A percentile compares a stretch with the other conserved stretches of the same genome.
phyloP scores from a whole-genome alignment of 1,284 basidiomycete genomes.

The Dichomitus squalens region DNA sequence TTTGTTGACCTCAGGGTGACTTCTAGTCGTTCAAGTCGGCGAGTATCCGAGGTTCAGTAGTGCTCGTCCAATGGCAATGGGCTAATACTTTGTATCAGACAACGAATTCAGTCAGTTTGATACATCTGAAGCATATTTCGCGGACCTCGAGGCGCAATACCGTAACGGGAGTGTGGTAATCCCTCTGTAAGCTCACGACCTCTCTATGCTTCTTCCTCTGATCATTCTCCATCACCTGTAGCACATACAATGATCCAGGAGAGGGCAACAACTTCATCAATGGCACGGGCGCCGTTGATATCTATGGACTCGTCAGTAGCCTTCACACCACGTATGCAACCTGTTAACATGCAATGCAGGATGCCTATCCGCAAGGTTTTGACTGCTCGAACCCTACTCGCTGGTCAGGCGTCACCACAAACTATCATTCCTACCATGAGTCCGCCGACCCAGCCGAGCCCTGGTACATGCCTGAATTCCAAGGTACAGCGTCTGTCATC shows the following conservation, averaged over 20 bases:
- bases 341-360: constrained; percentile 32
- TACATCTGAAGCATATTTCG: constrained; percentile 64
- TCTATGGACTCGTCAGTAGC: constrained; percentile 48
- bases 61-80: no score
- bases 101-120: constrained; percentile 72
- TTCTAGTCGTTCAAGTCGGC: constrained; percentile 71
- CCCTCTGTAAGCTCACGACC: constrained; percentile 44
- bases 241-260: constrained; percentile 72
- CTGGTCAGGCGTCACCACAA: constrained; percentile 60
- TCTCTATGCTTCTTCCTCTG: background rate
- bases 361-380: constrained; percentile 73
- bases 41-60: no score
- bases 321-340: background rate
- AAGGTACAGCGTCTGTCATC: constrained; percentile 32
- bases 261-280: constrained; percentile 66
- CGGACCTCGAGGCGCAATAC: constrained; percentile 60
- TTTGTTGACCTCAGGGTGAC: background rate
- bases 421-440: constrained; percentile 61
- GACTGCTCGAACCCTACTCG: constrained; percentile 67
- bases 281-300: constrained; percentile 60
- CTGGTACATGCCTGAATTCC: constrained; percentile 62
- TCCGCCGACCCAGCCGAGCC: constrained; percentile 59
- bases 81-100: constrained; percentile 44
- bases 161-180: constrained; percentile 60
- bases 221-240: background rate